phyloP scores from a whole-genome alignment of 2,329 filamentous ascomycete genomes.

The Purpureocillium lavendulum region DNA sequence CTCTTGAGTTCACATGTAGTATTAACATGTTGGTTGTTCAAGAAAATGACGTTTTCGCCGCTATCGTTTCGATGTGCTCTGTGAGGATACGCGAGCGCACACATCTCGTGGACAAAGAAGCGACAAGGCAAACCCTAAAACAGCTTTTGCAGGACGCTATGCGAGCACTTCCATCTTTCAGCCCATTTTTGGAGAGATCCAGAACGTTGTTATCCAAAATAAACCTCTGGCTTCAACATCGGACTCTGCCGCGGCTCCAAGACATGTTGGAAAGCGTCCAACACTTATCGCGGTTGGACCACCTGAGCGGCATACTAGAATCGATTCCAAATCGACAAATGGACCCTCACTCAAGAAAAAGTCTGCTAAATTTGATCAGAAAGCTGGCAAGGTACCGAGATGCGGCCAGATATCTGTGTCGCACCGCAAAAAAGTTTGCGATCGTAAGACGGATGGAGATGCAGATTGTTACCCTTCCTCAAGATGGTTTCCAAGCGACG shows the following conservation, averaged over 20 bases:
- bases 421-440: slow-evolving; percentile 5
- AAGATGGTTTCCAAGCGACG: no score
- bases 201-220: background rate
- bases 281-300: background rate
- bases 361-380: slow-evolving; percentile 7
- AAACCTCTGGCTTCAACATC: background rate
- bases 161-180: no score
- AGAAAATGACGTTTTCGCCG: no score
- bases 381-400: slow-evolving; percentile 11
- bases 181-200: no score
- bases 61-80: no score
- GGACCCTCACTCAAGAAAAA: background rate
- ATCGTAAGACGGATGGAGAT: slow-evolving; percentile 1
- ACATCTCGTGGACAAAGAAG: no score
- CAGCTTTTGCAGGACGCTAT: no score
- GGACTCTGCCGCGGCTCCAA: background rate
- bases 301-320: background rate
- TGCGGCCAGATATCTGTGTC: slow-evolving; percentile 4
- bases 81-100: no score
- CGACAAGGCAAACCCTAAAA: no score
- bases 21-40: no score
- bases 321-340: slow-evolving; percentile 1
- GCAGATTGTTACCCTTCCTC: no score
- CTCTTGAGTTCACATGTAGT: no score
- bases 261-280: background rate